Evolutionary conservation across 805 yeast genomes (phyloP).

Genomic region (Candida ortonii): DNA sequence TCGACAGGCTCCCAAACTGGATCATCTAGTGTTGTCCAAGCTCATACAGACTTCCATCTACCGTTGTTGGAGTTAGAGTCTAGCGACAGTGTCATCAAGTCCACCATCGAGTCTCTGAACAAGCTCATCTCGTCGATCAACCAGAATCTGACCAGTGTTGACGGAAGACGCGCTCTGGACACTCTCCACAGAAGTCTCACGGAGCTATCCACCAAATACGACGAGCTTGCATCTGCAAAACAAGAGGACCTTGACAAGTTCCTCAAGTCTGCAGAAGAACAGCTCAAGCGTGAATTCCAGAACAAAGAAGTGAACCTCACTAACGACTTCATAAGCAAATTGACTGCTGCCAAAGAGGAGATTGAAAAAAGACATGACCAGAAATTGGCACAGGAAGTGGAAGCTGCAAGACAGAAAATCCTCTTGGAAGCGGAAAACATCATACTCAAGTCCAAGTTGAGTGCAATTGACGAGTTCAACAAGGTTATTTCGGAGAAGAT

Average conservation of each 20-base stretch:
- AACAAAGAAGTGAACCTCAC: slow-evolving; percentile 49
- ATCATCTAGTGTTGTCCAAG: slow-evolving; percentile 12
- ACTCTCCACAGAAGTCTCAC: slow-evolving; percentile 22
- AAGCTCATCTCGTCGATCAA: slow-evolving; percentile 32
- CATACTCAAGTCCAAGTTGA: slow-evolving; percentile 61
- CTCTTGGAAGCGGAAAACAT: slow-evolving; percentile 72
- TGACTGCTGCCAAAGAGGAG: slow-evolving; percentile 56
- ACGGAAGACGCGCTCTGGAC: slow-evolving; percentile 23
- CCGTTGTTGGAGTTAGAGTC: slow-evolving; percentile 33
- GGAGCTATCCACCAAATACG: slow-evolving; percentile 23
- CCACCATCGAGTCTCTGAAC: slow-evolving; percentile 35
- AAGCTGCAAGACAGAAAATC: slow-evolving; percentile 62
- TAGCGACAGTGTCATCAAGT: slow-evolving; percentile 34
- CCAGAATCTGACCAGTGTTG: slow-evolving; percentile 18
- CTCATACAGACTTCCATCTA: too few relatives aligned
- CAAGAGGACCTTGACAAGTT: slow-evolving; percentile 20
- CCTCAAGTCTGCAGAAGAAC: slow-evolving; percentile 30
- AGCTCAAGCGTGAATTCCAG: slow-evolving; percentile 30
- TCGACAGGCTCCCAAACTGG: slow-evolving; percentile 8
- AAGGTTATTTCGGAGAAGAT: slow-evolving; percentile 55
- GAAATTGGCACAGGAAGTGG: slow-evolving; percentile 61
- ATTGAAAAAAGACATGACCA: slow-evolving; percentile 58
- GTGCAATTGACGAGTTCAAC: slow-evolving; percentile 66
- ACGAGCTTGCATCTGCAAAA: slow-evolving; percentile 19
- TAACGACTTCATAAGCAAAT: slow-evolving; percentile 56